Percentiles rank a stretch among this genome's conserved stretches.
phyloP scores from a whole-genome alignment of 2,329 filamentous ascomycete species.

The Xylaria digitata region DNA sequence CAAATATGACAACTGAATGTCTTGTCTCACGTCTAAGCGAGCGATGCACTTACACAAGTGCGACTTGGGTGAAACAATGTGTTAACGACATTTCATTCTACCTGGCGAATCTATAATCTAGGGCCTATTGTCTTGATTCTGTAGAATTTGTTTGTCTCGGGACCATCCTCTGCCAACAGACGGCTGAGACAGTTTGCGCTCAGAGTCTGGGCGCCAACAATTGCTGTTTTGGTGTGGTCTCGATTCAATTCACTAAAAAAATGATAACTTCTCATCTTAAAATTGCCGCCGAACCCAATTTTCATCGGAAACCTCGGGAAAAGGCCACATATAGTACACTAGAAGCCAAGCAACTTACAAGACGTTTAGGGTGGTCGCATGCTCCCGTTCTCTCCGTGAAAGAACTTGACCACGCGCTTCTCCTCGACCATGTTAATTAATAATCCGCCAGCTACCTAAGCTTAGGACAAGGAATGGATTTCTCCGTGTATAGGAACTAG shows the following conservation, averaged over 20 bases:
- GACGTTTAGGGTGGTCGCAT: background rate
- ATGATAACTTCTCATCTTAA: background rate
- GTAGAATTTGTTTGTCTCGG: conserved; percentile 20
- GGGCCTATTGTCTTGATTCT: background rate
- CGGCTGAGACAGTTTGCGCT: conserved; percentile 17
- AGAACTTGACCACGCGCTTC: conserved; percentile 14
- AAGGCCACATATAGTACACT: background rate
- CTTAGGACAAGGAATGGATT: conserved; percentile 6
- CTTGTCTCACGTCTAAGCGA: background rate
- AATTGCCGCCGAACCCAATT: background rate
- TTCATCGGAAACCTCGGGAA: conserved; percentile 1
- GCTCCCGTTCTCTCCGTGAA: background rate
- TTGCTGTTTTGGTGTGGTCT: background rate
- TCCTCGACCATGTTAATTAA: background rate
- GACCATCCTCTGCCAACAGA: background rate
- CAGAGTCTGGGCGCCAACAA: background rate
- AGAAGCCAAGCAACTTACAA: too few relatives aligned
- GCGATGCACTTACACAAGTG: background rate
- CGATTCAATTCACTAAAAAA: conserved; percentile 4
- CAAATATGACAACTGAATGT: background rate
- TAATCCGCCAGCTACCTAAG: conserved; percentile 9
- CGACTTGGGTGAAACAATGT: conserved; percentile 4
- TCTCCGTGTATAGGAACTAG: background rate
- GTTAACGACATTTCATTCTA: background rate
- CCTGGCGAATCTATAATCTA: background rate